Percentiles rank a stretch among this genome's conserved stretches.
These are phyloP conservation scores for Pilobolus umbonatus DNA, from an alignment of 192 early-diverging fungal genomes.

Conservation along the genomic window DNA sequence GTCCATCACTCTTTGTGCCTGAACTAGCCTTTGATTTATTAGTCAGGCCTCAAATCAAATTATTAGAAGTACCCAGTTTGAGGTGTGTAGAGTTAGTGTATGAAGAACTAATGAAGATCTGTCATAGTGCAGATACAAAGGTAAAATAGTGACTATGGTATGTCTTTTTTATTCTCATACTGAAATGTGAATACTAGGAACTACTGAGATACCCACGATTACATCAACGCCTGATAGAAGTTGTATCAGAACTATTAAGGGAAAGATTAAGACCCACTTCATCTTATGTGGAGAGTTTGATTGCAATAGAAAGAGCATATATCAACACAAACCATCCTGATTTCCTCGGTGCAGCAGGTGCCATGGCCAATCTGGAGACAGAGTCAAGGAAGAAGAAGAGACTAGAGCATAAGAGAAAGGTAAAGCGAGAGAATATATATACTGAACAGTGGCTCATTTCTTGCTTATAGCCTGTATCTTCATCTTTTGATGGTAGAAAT, in stretches of 20 bases:
- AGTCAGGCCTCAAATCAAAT: conserved; percentile 70
- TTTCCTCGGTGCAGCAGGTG: conserved; percentile 73
- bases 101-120: conserved; percentile 73
- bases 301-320: conserved; percentile 77
- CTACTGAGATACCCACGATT: conserved; percentile 72
- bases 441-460: not conserved
- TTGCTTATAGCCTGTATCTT: not conserved
- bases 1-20: conserved; percentile 73
- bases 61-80: conserved; percentile 67
- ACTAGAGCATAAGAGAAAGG: conserved; percentile 23
- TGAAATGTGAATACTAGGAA: conserved; percentile 37
- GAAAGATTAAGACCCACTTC: conserved; percentile 71
- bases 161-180: not conserved
- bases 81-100: conserved; percentile 73
- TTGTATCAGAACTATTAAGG: conserved; percentile 70
- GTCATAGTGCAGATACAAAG: conserved; percentile 64
- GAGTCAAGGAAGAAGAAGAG: conserved; percentile 60
- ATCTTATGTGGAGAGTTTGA: conserved; percentile 72
- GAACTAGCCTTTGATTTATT: conserved; percentile 76
- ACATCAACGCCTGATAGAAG: conserved; percentile 68
- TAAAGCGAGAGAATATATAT: not conserved
- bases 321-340: conserved; percentile 87
- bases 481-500: not conserved
- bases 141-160: conserved; percentile 25
- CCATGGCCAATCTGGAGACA: conserved; percentile 67